Evolutionary conservation across 2,329 filamentous ascomycete genomes (phyloP), one percentile per base, ranked within the genome.

Genomic region (Colletotrichum lupini): DNA sequence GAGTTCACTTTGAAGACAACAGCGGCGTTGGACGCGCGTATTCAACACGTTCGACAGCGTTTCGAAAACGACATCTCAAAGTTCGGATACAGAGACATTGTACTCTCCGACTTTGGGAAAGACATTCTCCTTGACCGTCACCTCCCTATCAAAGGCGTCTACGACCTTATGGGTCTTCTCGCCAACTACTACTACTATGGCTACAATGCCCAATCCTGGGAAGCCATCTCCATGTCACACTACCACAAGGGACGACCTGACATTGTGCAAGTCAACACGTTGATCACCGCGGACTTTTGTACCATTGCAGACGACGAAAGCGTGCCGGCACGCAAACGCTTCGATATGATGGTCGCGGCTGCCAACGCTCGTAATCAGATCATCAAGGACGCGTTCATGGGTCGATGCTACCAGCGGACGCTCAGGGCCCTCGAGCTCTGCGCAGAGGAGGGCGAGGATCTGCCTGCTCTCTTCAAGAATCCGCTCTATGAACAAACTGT

Each of bases 231-330:
- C 8, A 75, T 75, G 62, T 62, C 71, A 26, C 76, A 76, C 61
- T 77, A 75, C 68, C 76, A 78, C 70, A 72, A 70, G 37, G 75
- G 75, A 32, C 75, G 76, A 3, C 74, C 75, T 12, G 76, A 77
- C 52, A 73, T 77, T 26, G 71, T 77, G 16, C 76, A 78, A 57
- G 71, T 76, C 12, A 72, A 67, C 19, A 74, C 68, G 8, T 62
- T 61, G 12, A 32, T 67, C 6, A 74, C 76, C 4, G 67, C 67
- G 6, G 55, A 55, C 7, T 78, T 78, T 65, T 78, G 76, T 59
- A 56, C 56, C 22, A 61, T 74, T 1, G 76, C 68, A 5, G 46
- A n/a, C 11, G 46, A 63, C 46, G 35, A 63, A 22, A 52, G 60
- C 22, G 28, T 63, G 12, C 37, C 60, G 9, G 24, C 46, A 5